Conservation (phyloP, 495 filamentous ascomycete genomes). For the Penicillium turbatum region DNA sequence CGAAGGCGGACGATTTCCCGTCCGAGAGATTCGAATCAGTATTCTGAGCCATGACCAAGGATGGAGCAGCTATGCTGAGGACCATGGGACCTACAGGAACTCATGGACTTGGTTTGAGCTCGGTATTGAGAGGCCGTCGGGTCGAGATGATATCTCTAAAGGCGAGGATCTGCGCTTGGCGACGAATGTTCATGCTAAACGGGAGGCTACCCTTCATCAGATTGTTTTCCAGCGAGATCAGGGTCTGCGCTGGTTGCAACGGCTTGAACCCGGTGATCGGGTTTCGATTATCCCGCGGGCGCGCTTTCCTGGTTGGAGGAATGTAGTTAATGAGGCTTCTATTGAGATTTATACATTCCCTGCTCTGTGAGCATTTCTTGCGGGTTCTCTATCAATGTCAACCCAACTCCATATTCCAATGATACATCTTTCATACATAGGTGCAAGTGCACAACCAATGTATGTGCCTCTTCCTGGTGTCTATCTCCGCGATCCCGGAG, state of each 20-base stretch:
- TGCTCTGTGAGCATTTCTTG: not conserved
- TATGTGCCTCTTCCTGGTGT: not conserved
- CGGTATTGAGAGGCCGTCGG: slow-evolving; percentile 44
- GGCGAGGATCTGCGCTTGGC: not conserved
- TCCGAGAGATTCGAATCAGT: slow-evolving; percentile 53
- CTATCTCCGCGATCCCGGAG: not conserved
- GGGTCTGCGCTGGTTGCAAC: not conserved
- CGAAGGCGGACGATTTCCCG: not conserved
- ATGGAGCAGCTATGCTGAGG: slow-evolving; percentile 31
- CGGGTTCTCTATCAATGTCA: not conserved
- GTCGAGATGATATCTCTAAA: not conserved
- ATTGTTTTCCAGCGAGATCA: not conserved
- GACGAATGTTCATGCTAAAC: slow-evolving; percentile 3
- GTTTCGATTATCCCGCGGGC: not conserved
- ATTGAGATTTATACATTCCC: slow-evolving; percentile 2
- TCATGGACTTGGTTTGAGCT: slow-evolving; percentile 60
- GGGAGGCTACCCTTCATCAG: not conserved
- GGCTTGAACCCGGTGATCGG: not conserved
- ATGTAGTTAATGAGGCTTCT: not conserved
- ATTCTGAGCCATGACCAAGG: slow-evolving; percentile 55
- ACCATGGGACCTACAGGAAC: slow-evolving; percentile 35
- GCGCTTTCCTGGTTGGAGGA: not conserved
- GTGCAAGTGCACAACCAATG: no score
- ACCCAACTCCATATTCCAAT: not conserved
- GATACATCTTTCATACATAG: not conserved